Evolutionary conservation across 164 flowering plant genomes (phyloP).

Genomic region (Vitis labrusca): DNA sequence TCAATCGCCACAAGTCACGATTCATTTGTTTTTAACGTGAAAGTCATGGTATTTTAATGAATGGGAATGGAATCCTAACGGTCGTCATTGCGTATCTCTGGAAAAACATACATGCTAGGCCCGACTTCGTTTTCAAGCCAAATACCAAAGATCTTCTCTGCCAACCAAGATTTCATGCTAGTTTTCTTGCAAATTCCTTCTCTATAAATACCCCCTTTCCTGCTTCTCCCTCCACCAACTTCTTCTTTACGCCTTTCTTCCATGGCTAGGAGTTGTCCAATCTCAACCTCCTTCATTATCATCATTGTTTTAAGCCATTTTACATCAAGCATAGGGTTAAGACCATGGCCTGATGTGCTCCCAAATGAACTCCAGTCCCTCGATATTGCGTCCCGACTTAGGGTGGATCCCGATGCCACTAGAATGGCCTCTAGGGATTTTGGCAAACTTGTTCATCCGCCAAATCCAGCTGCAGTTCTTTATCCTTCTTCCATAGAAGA

Average conservation of each 20-base stretch:
- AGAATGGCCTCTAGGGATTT: slow-evolving; percentile 53
- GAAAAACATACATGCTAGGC: too few relatives aligned
- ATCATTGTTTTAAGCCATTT: slow-evolving; percentile 22
- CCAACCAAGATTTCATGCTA: slow-evolving; percentile 22
- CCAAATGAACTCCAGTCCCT: slow-evolving; percentile 28
- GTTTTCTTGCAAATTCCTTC: slow-evolving; percentile 21
- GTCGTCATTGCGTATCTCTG: too few relatives aligned
- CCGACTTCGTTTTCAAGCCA: too few relatives aligned
- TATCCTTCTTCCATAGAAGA: slow-evolving; percentile 55
- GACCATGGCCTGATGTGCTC: background rate
- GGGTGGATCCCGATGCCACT: slow-evolving; percentile 28
- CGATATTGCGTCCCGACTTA: slow-evolving; percentile 32
- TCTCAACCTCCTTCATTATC: slow-evolving; percentile 14
- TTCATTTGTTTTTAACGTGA: too few relatives aligned
- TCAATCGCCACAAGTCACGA: too few relatives aligned
- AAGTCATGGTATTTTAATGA: too few relatives aligned
- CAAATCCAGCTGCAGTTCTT: slow-evolving; percentile 59
- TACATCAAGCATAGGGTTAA: slow-evolving; percentile 23
- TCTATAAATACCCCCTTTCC: slow-evolving; percentile 8
- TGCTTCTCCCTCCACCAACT: background rate
- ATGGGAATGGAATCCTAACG: too few relatives aligned
- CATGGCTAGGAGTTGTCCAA: slow-evolving; percentile 25
- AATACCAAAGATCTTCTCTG: background rate
- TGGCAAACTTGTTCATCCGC: slow-evolving; percentile 40
- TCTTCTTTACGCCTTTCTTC: slow-evolving; percentile 6